Percentiles rank a stretch among this genome's conserved stretches.
Conservation (phyloP, 2,329 filamentous ascomycete genomes). For the Cryphonectria naterciae region DNA sequence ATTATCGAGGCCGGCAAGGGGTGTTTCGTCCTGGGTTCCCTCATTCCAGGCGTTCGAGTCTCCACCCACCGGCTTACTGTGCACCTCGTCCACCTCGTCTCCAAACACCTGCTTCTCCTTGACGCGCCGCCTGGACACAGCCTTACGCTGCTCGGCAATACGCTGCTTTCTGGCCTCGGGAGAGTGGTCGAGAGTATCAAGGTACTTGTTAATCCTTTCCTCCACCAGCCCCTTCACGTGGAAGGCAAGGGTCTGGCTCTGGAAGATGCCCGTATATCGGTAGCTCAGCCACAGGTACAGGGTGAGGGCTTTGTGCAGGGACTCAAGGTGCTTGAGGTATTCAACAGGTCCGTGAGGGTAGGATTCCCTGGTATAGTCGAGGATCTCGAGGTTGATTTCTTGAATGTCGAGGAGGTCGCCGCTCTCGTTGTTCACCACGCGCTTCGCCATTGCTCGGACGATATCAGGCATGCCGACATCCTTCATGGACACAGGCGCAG, state of each 20-base stretch:
- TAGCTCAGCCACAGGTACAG: slow-evolving; percentile 94
- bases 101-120: slow-evolving; percentile 32
- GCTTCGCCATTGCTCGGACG: slow-evolving; percentile 67
- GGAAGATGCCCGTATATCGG: slow-evolving; percentile 81
- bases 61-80: neutral
- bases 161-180: slow-evolving; percentile 39
- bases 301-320: slow-evolving; percentile 79
- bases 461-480: slow-evolving; percentile 53
- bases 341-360: slow-evolving; percentile 45
- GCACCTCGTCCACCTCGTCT: slow-evolving; percentile 24
- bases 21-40: slow-evolving; percentile 42
- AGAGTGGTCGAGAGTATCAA: slow-evolving; percentile 59
- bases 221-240: slow-evolving; percentile 81
- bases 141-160: slow-evolving; percentile 24
- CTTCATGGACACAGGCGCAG: slow-evolving; percentile 67
- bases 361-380: slow-evolving; percentile 64
- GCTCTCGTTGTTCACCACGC: slow-evolving; percentile 68
- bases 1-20: slow-evolving; percentile 35
- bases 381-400: slow-evolving; percentile 70
- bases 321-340: slow-evolving; percentile 73
- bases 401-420: slow-evolving; percentile 74
- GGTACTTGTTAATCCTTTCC: slow-evolving; percentile 68
- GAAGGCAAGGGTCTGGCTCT: slow-evolving; percentile 73
- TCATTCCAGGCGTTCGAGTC: slow-evolving; percentile 36
- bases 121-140: slow-evolving; percentile 30